Conservation (phyloP, 352 stramenopile genomes). For the Phytophthora europaea region DNA sequence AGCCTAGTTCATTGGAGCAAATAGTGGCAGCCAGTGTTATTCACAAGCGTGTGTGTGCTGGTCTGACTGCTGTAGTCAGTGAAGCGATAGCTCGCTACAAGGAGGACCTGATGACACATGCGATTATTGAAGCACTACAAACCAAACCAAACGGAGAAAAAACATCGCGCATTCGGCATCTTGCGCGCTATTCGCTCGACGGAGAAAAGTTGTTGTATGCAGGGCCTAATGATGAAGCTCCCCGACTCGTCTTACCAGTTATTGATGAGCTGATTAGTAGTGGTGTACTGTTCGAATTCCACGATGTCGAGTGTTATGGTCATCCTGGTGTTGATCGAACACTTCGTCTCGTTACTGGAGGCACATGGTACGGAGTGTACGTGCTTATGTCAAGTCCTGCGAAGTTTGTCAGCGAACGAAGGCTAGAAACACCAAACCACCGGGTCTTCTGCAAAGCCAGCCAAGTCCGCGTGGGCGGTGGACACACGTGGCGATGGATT, state of each 20-base stretch:
- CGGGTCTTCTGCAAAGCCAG: constrained; percentile 5
- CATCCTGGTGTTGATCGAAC: neutral
- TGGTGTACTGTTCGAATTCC: neutral
- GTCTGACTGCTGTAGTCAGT: neutral
- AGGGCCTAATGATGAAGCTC: neutral
- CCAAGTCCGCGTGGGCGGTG: constrained; percentile 11
- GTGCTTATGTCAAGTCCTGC: neutral
- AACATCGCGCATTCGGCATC: neutral
- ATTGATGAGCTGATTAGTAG: neutral
- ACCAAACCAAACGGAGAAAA: neutral
- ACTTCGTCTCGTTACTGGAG: neutral
- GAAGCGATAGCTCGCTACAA: neutral
- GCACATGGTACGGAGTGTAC: neutral
- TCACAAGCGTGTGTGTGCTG: neutral
- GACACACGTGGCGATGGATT: constrained; percentile 20
- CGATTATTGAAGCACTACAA: neutral
- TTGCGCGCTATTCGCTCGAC: neutral
- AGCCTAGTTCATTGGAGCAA: too few relatives aligned
- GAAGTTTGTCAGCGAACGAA: neutral
- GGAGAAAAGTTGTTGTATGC: neutral
- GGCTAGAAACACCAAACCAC: neutral
- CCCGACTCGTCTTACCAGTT: neutral
- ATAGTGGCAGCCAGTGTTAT: neutral
- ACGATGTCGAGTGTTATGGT: neutral
- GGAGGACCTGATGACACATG: neutral